phyloP scores from a whole-genome alignment of 352 stramenopile species.

The Thalassiosira ordinaria region DNA sequence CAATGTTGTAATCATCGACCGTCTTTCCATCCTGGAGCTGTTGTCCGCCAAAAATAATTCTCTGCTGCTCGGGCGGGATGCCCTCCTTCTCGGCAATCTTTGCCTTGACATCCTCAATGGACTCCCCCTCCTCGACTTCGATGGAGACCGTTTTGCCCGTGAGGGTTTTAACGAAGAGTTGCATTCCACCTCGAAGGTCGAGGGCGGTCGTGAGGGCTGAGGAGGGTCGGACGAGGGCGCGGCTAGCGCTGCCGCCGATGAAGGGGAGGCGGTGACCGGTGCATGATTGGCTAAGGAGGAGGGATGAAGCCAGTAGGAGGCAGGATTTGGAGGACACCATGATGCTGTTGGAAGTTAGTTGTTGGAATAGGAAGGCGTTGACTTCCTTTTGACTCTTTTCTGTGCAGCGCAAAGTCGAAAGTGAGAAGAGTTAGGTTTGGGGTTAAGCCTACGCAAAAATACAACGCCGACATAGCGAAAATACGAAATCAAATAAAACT shows the following conservation, averaged over 20 bases:
- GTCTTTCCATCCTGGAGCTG: constrained; percentile 94
- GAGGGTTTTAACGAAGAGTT: constrained; percentile 98
- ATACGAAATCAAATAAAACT: too few relatives aligned
- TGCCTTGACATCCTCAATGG: constrained; percentile 93
- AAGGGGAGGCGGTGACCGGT: constrained; percentile 17
- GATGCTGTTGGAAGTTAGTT: too few relatives aligned
- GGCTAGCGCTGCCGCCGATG: background rate
- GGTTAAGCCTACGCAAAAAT: too few relatives aligned
- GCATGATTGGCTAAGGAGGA: constrained; percentile 37
- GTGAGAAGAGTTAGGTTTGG: too few relatives aligned
- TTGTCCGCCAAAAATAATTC: constrained; percentile 95
- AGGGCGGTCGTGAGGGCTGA: constrained; percentile 33
- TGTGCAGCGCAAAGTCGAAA: too few relatives aligned
- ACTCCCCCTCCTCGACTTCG: constrained; percentile 96
- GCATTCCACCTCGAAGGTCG: constrained; percentile 87
- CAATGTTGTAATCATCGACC: constrained; percentile 95
- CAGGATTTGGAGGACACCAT: constrained; percentile 39
- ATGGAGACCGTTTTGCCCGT: constrained; percentile 97
- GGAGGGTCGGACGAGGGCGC: constrained; percentile 11
- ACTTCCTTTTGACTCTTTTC: background rate
- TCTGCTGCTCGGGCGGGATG: constrained; percentile 93
- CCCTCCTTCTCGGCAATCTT: constrained; percentile 93
- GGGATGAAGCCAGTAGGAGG: constrained; percentile 28
- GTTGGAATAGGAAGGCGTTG: too few relatives aligned
- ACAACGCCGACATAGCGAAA: too few relatives aligned